Conservation (phyloP, 2,329 filamentous ascomycete species). For the Colletotrichum theobromicola region DNA sequence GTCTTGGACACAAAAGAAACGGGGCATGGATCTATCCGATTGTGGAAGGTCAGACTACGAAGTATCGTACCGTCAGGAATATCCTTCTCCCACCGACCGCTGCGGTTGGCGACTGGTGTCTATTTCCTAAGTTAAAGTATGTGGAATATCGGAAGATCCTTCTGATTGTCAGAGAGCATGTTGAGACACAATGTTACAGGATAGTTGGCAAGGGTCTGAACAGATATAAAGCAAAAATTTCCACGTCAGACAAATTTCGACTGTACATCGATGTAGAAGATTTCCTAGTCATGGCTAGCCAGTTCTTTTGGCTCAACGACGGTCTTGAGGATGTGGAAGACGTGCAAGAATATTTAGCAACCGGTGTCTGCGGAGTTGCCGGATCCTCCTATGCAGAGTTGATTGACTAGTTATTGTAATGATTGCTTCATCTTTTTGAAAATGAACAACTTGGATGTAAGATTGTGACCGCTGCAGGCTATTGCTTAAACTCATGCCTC, state of each 20-base stretch:
- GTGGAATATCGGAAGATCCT: neutral
- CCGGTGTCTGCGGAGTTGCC: neutral
- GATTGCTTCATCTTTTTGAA: neutral
- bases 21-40: neutral
- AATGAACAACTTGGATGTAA: neutral
- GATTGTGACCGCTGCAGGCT: neutral
- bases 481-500: neutral
- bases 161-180: fast-evolving
- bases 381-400: neutral
- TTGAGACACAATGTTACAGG: neutral
- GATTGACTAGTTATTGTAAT: neutral
- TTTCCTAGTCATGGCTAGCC: neutral
- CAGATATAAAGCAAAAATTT: neutral
- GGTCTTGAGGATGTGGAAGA: neutral
- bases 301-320: neutral
- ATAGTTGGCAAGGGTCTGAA: neutral
- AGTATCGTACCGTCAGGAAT: neutral
- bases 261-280: neutral
- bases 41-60: neutral
- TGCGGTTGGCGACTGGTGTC: neutral
- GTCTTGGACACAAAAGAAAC: neutral
- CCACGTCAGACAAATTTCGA: neutral
- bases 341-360: neutral
- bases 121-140: neutral
- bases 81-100: neutral